phyloP scores from a whole-genome alignment of 2,329 filamentous ascomycete species.

The Alternaria sp. region DNA sequence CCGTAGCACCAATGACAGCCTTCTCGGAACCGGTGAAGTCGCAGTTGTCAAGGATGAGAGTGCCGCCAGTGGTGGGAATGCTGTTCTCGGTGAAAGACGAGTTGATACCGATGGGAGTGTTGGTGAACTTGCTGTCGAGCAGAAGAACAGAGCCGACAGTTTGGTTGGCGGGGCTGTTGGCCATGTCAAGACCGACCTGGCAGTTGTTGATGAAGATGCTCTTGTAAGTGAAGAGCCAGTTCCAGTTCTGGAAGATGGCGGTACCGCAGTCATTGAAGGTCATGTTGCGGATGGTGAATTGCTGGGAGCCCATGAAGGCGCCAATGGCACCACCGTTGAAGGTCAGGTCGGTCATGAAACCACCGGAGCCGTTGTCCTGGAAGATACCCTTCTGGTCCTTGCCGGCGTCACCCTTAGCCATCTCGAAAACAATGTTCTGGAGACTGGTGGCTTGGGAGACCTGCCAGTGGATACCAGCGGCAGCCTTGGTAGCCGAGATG shows the following conservation, averaged over 20 bases:
- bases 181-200: constrained; percentile 57
- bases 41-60: constrained; percentile 86
- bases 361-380: constrained; percentile 66
- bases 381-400: constrained; percentile 65
- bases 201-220: constrained; percentile 56
- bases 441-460: constrained; percentile 69
- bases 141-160: constrained; percentile 86
- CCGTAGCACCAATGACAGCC: constrained; percentile 67
- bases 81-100: constrained; percentile 76
- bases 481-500: constrained; percentile 46
- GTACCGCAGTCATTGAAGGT: constrained; percentile 58
- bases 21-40: constrained; percentile 75
- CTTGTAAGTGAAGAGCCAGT: constrained; percentile 59
- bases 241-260: constrained; percentile 62
- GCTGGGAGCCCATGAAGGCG: constrained; percentile 68
- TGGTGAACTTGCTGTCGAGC: constrained; percentile 78
- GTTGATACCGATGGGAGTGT: constrained; percentile 77
- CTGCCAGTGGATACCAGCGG: constrained; percentile 69
- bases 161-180: constrained; percentile 65
- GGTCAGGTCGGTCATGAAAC: constrained; percentile 64
- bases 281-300: constrained; percentile 62
- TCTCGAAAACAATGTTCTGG: constrained; percentile 67
- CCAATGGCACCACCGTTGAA: constrained; percentile 68
- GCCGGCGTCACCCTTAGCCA: constrained; percentile 53
- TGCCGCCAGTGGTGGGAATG: constrained; percentile 74